A percentile compares a stretch with the other conserved stretches of the same genome.
These are phyloP conservation scores for Trichoderma gracile DNA, from an alignment of 2,329 filamentous ascomycete species.

Conservation along the genomic window DNA sequence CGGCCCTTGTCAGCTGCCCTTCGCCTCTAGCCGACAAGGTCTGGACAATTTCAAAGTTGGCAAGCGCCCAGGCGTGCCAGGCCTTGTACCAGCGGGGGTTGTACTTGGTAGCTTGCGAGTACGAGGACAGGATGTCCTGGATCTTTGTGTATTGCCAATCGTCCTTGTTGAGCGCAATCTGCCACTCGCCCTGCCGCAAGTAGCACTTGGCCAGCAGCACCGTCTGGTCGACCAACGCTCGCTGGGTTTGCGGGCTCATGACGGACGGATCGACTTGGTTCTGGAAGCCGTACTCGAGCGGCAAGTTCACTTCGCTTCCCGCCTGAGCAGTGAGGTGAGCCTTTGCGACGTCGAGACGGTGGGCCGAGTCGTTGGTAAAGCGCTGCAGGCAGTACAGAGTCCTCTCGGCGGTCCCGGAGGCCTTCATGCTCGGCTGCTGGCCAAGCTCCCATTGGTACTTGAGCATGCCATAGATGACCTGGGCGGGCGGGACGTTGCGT, in stretches of 20 bases:
- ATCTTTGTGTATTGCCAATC: constrained; percentile 88
- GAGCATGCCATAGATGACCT: constrained; percentile 92
- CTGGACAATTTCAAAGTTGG: constrained; percentile 98
- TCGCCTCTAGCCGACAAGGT: constrained; percentile 69
- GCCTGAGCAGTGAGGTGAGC: constrained; percentile 51
- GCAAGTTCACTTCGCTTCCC: constrained; percentile 48
- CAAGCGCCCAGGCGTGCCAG: constrained; percentile 97
- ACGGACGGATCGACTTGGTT: constrained; percentile 48
- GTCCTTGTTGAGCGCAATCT: constrained; percentile 79
- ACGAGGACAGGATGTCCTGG: constrained; percentile 85
- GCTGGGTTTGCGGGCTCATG: constrained; percentile 53
- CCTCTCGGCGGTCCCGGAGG: constrained; percentile 52
- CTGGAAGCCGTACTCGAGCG: constrained; percentile 53
- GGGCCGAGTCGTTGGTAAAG: constrained; percentile 62
- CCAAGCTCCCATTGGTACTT: constrained; percentile 95
- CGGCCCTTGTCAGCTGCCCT: constrained; percentile 47
- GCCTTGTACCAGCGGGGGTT: constrained; percentile 98
- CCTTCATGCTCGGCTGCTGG: constrained; percentile 53
- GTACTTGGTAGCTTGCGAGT: constrained; percentile 87
- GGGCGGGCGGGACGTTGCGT: constrained; percentile 62
- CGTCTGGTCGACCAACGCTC: constrained; percentile 60
- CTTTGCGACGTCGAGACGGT: constrained; percentile 55
- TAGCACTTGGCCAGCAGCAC: constrained; percentile 91
- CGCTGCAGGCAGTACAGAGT: constrained; percentile 60
- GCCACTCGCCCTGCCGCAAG: constrained; percentile 94